Evolutionary conservation across 306 rosid species (phyloP).

Genomic region (Castanea crenata): DNA sequence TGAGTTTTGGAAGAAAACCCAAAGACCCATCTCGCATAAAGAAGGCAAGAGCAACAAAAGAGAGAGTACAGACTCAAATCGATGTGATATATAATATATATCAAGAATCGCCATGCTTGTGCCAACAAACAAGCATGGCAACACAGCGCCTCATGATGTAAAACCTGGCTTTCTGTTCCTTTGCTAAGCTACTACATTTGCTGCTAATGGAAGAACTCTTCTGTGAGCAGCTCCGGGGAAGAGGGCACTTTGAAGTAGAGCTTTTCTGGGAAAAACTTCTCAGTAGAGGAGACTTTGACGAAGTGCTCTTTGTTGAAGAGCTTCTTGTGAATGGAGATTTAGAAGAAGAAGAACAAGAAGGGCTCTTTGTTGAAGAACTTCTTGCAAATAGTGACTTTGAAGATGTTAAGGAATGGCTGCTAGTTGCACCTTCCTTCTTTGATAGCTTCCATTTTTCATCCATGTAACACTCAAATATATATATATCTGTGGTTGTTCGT

Average conservation of each 20-base stretch:
- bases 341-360: slow-evolving; percentile 31
- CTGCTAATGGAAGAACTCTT: slow-evolving; percentile 63
- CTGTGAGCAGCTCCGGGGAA: slow-evolving; percentile 67
- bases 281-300: slow-evolving; percentile 64
- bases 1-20: slow-evolving; percentile 30
- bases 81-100: neutral
- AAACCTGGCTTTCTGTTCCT: slow-evolving; percentile 92
- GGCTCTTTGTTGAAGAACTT: slow-evolving; percentile 61
- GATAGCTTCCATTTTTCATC: slow-evolving; percentile 84
- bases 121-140: slow-evolving; percentile 98
- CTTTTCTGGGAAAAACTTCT: slow-evolving; percentile 64
- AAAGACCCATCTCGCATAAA: slow-evolving; percentile 28
- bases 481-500: neutral
- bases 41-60: slow-evolving; percentile 21
- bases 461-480: slow-evolving; percentile 31
- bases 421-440: slow-evolving; percentile 61
- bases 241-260: slow-evolving; percentile 44
- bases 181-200: slow-evolving; percentile 75
- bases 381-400: slow-evolving; percentile 58
- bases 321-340: slow-evolving; percentile 67
- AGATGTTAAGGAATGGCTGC: neutral
- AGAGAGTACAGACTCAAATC: neutral
- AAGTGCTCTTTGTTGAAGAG: slow-evolving; percentile 56
- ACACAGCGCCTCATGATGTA: slow-evolving; percentile 93
- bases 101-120: slow-evolving; percentile 77